A percentile compares a stretch with the other conserved stretches of the same genome.
Evolutionary conservation across 257 asterid genomes (phyloP).

Genomic region (Nicotiana paniculata): DNA sequence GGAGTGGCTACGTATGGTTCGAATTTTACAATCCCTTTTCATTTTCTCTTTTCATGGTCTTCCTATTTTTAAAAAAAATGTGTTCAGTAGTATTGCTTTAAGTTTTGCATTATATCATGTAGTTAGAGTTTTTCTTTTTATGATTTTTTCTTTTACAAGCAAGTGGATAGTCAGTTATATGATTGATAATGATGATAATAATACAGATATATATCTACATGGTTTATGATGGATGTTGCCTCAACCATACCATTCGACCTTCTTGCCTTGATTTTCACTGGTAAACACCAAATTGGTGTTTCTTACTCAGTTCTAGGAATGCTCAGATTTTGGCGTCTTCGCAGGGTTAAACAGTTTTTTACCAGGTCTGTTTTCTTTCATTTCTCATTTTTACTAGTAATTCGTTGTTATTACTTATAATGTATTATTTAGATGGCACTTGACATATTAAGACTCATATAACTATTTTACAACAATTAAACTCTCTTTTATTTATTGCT

Average conservation of each 20-base stretch:
- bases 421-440: background rate
- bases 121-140: too few species aligned
- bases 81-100: background rate
- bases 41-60: too few species aligned
- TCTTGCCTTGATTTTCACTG: slow-evolving; percentile 49
- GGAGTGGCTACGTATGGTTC: too few species aligned
- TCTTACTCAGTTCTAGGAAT: slow-evolving; percentile 67
- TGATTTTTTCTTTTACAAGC: too few species aligned
- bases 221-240: slow-evolving; percentile 92
- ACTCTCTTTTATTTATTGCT: background rate
- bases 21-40: too few species aligned
- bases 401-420: background rate
- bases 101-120: background rate
- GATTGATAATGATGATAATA: background rate
- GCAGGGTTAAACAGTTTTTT: slow-evolving; percentile 70
- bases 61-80: too few species aligned
- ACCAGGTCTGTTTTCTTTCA: slow-evolving; percentile 39
- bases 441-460: background rate
- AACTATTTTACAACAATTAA: background rate
- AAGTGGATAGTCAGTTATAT: background rate
- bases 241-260: slow-evolving; percentile 85
- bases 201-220: slow-evolving; percentile 74
- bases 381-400: background rate
- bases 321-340: slow-evolving; percentile 93
- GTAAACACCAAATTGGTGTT: slow-evolving; percentile 51